phyloP scores from a whole-genome alignment of 2,329 filamentous ascomycete species.

The Simplicillium aogashimaense region DNA sequence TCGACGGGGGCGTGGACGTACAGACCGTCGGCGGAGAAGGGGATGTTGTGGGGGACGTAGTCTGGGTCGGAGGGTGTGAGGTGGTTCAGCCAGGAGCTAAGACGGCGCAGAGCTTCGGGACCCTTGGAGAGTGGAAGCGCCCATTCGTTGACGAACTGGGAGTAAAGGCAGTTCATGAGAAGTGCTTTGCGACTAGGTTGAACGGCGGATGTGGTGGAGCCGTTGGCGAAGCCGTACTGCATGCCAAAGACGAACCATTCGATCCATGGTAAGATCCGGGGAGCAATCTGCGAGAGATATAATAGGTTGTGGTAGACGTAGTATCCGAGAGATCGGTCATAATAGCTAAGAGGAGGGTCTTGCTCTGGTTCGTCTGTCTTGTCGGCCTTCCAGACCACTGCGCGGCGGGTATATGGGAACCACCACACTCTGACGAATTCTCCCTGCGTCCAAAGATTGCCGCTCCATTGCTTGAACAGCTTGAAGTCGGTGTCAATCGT shows the following conservation, averaged over 20 bases:
- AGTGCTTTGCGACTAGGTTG: slow-evolving; percentile 73
- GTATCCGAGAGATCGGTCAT: slow-evolving; percentile 73
- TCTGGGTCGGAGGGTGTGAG: slow-evolving; percentile 51
- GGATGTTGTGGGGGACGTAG: slow-evolving; percentile 59
- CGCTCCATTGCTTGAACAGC: slow-evolving; percentile 63
- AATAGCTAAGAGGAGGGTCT: slow-evolving; percentile 60
- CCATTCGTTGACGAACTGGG: slow-evolving; percentile 99
- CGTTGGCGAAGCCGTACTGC: slow-evolving; percentile 84
- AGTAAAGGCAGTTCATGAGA: slow-evolving; percentile 95
- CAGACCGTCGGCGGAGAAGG: slow-evolving; percentile 67
- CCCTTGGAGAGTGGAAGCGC: slow-evolving; percentile 78
- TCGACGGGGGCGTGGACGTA: slow-evolving; percentile 88
- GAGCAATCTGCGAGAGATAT: slow-evolving; percentile 67
- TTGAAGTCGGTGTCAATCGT: slow-evolving; percentile 60
- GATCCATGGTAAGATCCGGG: slow-evolving; percentile 72
- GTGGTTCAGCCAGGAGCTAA: slow-evolving; percentile 75
- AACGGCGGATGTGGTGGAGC: slow-evolving; percentile 59
- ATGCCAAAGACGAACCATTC: slow-evolving; percentile 97
- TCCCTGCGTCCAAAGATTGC: slow-evolving; percentile 67
- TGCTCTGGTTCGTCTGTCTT: slow-evolving; percentile 55
- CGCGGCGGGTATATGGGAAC: slow-evolving; percentile 84
- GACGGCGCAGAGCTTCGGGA: slow-evolving; percentile 72
- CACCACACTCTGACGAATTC: slow-evolving; percentile 97
- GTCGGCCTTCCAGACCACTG: slow-evolving; percentile 83
- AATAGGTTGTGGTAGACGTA: slow-evolving; percentile 89